A percentile compares a stretch with the other conserved stretches of the same genome.
These are phyloP conservation scores for Peniophora sp. DNA, from an alignment of 1,284 basidiomycete genomes.

Conservation along the genomic window DNA sequence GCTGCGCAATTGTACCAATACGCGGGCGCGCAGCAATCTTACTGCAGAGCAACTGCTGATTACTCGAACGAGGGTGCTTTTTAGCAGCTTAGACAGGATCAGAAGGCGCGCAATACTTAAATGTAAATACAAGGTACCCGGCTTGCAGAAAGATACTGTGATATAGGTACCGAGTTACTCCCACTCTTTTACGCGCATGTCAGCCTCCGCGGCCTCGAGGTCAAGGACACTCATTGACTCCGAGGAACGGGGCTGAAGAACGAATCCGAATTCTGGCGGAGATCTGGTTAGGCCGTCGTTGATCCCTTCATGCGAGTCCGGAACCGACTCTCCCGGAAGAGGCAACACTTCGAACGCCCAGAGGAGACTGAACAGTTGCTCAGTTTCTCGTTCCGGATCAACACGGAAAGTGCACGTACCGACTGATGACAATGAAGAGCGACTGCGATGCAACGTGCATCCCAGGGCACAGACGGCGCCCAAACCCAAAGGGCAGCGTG, in stretches of 20 bases:
- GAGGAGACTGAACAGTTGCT: background rate
- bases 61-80: no score
- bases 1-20: no score
- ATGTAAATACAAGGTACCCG: no score
- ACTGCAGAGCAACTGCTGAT: no score
- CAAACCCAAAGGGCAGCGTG: conserved; percentile 1
- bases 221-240: conserved; percentile 9
- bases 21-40: no score
- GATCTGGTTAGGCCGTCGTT: conserved; percentile 5
- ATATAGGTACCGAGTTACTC: conserved; percentile 2
- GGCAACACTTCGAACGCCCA: background rate
- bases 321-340: background rate
- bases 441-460: conserved; percentile 1
- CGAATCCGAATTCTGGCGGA: conserved; percentile 8
- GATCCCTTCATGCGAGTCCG: conserved; percentile 1
- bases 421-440: background rate
- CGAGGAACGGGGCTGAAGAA: conserved; percentile 1
- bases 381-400: background rate
- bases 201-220: conserved; percentile 10
- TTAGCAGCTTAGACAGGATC: no score
- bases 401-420: background rate
- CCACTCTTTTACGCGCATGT: conserved; percentile 12
- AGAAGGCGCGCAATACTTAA: no score
- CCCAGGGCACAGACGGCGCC: background rate
- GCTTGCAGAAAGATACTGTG: no score